A percentile compares a stretch with the other conserved stretches of the same genome.
Conservation (phyloP, 2,329 filamentous ascomycete species). For the Cercospora citrullina region DNA sequence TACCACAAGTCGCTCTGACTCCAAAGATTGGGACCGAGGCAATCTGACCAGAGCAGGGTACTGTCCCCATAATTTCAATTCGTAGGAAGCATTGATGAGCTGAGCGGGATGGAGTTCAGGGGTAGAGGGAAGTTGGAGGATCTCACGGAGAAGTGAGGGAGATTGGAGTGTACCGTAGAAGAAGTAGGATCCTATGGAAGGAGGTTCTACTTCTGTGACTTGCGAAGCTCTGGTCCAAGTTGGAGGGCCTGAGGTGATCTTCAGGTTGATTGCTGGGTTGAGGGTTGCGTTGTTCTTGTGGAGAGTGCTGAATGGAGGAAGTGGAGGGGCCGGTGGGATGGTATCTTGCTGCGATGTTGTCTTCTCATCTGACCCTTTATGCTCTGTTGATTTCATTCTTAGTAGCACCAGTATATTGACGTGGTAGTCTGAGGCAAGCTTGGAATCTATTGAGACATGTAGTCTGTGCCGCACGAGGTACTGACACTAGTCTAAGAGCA, state of each 20-base stretch:
- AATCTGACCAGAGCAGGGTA: background rate
- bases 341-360: background rate
- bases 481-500: background rate
- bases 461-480: background rate
- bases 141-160: background rate
- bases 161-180: slow-evolving; percentile 42
- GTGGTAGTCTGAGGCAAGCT: background rate
- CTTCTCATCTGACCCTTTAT: background rate
- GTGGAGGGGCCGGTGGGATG: background rate
- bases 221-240: background rate
- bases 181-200: slow-evolving; percentile 39
- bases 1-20: background rate
- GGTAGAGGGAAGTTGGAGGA: background rate
- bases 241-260: background rate
- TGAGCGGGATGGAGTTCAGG: background rate
- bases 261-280: background rate
- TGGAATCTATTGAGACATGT: background rate
- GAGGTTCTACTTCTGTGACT: slow-evolving; percentile 24
- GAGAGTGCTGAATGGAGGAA: background rate
- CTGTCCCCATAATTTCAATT: background rate
- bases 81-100: background rate
- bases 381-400: background rate
- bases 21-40: background rate
- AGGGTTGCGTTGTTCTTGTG: background rate
- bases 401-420: background rate